phyloP scores from a whole-genome alignment of 352 stramenopile species.

The Phytophthora hybrid region DNA sequence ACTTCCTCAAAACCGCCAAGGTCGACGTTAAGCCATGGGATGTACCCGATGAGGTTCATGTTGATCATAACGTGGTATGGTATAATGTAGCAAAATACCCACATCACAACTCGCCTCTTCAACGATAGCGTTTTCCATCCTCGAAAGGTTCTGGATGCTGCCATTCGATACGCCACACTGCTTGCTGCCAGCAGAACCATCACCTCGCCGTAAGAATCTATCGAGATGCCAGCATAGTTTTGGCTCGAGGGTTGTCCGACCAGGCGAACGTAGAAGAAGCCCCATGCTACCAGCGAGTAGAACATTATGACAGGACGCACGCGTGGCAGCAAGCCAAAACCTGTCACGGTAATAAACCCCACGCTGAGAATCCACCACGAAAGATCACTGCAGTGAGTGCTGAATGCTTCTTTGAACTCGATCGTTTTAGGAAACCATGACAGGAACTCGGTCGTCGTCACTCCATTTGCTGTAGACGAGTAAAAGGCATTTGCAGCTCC shows the following conservation, averaged over 20 bases:
- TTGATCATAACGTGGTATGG: constrained; percentile 80
- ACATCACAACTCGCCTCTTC: constrained; percentile 56
- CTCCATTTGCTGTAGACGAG: constrained; percentile 56
- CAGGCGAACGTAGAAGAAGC: constrained; percentile 79
- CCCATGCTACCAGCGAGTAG: constrained; percentile 62
- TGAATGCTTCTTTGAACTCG: constrained; percentile 67
- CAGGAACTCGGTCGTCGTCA: constrained; percentile 55
- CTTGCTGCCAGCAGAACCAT: constrained; percentile 69
- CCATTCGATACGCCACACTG: constrained; percentile 53
- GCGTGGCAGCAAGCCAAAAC: constrained; percentile 61
- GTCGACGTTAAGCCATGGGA: constrained; percentile 80
- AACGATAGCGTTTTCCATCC: constrained; percentile 46
- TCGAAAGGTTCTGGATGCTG: constrained; percentile 54
- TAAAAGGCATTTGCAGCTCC: constrained; percentile 58
- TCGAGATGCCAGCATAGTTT: constrained; percentile 62
- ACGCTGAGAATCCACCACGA: constrained; percentile 75
- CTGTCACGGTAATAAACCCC: constrained; percentile 45
- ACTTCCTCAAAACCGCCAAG: constrained; percentile 68
- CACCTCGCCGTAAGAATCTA: constrained; percentile 66
- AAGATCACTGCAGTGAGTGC: constrained; percentile 71
- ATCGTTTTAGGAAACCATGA: constrained; percentile 90
- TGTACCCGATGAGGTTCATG: constrained; percentile 76
- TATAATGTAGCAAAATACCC: constrained; percentile 68
- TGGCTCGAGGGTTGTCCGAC: constrained; percentile 67
- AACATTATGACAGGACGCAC: constrained; percentile 57